A percentile compares a stretch with the other conserved stretches of the same genome.
Conservation (phyloP, 306 rosid species). For the Rosa multiflora region DNA sequence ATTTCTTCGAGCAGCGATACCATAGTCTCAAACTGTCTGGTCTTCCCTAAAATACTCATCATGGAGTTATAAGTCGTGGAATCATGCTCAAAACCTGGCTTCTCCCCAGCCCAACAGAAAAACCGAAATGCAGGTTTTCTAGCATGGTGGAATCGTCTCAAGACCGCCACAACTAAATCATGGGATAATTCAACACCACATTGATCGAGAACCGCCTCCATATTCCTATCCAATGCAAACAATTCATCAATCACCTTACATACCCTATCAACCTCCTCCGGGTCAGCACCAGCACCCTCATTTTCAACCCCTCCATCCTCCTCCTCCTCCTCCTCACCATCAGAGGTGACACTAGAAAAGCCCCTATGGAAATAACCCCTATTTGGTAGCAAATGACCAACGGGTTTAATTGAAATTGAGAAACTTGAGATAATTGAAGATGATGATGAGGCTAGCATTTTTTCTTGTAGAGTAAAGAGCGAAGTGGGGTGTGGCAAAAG, state of each 20-base stretch:
- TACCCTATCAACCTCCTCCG: slow-evolving; percentile 59
- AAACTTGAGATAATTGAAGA: neutral
- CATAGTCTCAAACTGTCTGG: slow-evolving; percentile 91
- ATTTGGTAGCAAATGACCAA: slow-evolving; percentile 16
- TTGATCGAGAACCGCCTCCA: slow-evolving; percentile 91
- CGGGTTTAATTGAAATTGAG: slow-evolving; percentile 3
- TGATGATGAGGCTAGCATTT: slow-evolving; percentile 34
- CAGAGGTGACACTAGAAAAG: too few species aligned
- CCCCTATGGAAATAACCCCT: neutral
- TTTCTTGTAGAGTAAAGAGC: slow-evolving; percentile 57
- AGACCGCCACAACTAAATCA: slow-evolving; percentile 77
- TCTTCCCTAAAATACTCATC: slow-evolving; percentile 77
- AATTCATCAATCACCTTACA: slow-evolving; percentile 89
- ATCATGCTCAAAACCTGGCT: slow-evolving; percentile 63
- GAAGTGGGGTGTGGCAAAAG: slow-evolving; percentile 80
- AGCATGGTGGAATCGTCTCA: slow-evolving; percentile 74
- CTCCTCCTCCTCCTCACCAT: too few species aligned
- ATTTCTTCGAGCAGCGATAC: slow-evolving; percentile 87
- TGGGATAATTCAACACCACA: slow-evolving; percentile 55
- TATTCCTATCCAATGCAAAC: slow-evolving; percentile 86
- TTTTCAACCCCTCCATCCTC: slow-evolving; percentile 15
- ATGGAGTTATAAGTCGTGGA: slow-evolving; percentile 64
- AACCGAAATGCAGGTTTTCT: slow-evolving; percentile 88
- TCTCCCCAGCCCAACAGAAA: slow-evolving; percentile 81
- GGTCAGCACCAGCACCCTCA: slow-evolving; percentile 44